phyloP scores from a whole-genome alignment of 345 rosid genomes.

The Brassica carinata region DNA sequence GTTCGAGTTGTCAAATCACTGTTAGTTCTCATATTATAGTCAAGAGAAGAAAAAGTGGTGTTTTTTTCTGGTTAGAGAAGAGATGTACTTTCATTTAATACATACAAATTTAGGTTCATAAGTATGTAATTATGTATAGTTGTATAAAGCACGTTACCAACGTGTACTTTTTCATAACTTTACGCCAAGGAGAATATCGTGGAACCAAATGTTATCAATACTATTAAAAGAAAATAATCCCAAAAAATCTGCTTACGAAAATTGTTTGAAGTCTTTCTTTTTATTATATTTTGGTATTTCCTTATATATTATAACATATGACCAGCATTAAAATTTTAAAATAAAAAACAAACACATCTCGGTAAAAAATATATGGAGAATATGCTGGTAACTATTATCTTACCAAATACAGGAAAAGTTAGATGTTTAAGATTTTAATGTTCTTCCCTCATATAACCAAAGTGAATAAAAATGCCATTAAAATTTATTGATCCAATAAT shows the following conservation, averaged over 20 bases:
- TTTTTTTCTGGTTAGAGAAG: not conserved
- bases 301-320: too few species aligned
- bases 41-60: not conserved
- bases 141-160: constrained; percentile 31
- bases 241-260: too few species aligned
- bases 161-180: constrained; percentile 19
- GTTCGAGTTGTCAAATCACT: constrained; percentile 37
- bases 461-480: not conserved
- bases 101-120: not conserved
- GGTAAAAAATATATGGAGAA: too few species aligned
- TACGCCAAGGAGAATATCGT: constrained; percentile 6
- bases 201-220: not conserved
- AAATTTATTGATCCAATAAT: not conserved
- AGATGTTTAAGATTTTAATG: too few species aligned
- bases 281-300: too few species aligned
- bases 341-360: too few species aligned
- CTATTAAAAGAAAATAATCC: too few species aligned
- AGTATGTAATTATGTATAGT: not conserved
- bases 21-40: constrained; percentile 35
- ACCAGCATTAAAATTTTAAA: too few species aligned
- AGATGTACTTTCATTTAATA: not conserved
- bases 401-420: too few species aligned
- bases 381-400: too few species aligned
- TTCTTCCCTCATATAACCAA: too few species aligned
- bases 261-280: too few species aligned